Conservation (phyloP, 2,329 filamentous ascomycete species). For the Penicillium sp. region DNA sequence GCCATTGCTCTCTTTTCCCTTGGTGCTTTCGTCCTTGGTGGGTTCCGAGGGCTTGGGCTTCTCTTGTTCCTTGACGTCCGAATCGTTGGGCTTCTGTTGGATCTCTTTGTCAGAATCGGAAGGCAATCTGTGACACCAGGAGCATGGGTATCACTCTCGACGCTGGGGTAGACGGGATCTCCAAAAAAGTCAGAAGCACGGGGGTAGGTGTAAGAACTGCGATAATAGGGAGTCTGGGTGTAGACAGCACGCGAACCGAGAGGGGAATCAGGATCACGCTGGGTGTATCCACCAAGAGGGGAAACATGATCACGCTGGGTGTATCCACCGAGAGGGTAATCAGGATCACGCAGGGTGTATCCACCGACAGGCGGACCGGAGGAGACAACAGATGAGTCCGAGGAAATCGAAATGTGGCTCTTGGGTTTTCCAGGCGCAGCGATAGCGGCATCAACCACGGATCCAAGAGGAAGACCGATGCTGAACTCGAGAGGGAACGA, state of each 20-base stretch:
- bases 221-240: neutral
- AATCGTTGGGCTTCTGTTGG: neutral
- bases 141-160: neutral
- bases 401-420: neutral
- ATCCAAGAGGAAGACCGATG: neutral
- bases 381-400: neutral
- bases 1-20: slow-evolving; percentile 35
- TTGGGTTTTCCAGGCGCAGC: neutral
- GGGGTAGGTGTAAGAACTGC: neutral
- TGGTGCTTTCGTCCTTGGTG: slow-evolving; percentile 42
- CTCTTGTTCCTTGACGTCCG: slow-evolving; percentile 1
- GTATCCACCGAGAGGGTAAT: neutral
- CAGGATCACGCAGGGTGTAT: neutral
- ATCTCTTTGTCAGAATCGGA: neutral
- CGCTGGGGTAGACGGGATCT: neutral
- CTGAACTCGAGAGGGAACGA: neutral
- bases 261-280: neutral
- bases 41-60: slow-evolving; percentile 36
- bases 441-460: neutral
- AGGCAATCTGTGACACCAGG: too few relatives aligned
- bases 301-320: neutral
- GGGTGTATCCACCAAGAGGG: neutral
- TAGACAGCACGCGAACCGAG: too few relatives aligned
- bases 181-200: neutral
- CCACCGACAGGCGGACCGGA: neutral